phyloP scores from a whole-genome alignment of 352 stramenopile genomes.

The Phytopythium delawarense region DNA sequence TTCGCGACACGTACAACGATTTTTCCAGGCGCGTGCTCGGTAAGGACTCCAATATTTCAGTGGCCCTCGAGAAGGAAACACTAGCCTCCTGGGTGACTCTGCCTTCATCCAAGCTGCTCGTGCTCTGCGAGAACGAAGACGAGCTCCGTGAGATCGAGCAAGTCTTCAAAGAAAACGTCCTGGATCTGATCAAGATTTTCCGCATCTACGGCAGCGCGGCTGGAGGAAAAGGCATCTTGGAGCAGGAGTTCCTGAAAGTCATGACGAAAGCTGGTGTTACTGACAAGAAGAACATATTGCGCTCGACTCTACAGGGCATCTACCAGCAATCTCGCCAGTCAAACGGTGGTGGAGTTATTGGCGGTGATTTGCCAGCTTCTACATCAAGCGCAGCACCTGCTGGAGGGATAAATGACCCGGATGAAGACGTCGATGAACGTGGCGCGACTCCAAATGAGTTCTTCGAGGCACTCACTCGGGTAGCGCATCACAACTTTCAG shows the following conservation, averaged over 20 bases:
- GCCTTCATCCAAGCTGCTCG: slow-evolving; percentile 37
- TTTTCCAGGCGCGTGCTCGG: slow-evolving; percentile 57
- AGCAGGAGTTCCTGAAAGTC: slow-evolving; percentile 82
- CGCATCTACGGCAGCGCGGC: slow-evolving; percentile 60
- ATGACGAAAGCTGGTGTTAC: slow-evolving; percentile 74
- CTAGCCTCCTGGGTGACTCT: slow-evolving; percentile 56
- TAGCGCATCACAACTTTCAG: slow-evolving; percentile 68
- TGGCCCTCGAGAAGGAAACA: slow-evolving; percentile 66
- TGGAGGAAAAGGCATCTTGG: slow-evolving; percentile 62
- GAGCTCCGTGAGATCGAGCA: slow-evolving; percentile 57
- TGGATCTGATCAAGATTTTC: slow-evolving; percentile 82
- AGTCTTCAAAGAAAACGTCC: slow-evolving; percentile 70
- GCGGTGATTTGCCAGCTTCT: not conserved
- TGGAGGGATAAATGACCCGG: slow-evolving; percentile 16
- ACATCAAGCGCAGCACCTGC: slow-evolving; percentile 6
- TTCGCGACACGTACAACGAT: slow-evolving; percentile 59
- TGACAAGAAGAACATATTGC: slow-evolving; percentile 78
- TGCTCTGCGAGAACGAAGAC: slow-evolving; percentile 56
- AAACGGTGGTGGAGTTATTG: slow-evolving; percentile 10
- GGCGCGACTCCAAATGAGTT: slow-evolving; percentile 77
- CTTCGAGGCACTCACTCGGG: slow-evolving; percentile 66
- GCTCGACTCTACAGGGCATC: slow-evolving; percentile 67
- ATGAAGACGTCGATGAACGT: slow-evolving; percentile 50
- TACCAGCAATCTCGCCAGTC: slow-evolving; percentile 60
- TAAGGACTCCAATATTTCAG: slow-evolving; percentile 69